phyloP scores from a whole-genome alignment of 2,329 filamentous ascomycete species.

The Pseudogymnoascus sp. region DNA sequence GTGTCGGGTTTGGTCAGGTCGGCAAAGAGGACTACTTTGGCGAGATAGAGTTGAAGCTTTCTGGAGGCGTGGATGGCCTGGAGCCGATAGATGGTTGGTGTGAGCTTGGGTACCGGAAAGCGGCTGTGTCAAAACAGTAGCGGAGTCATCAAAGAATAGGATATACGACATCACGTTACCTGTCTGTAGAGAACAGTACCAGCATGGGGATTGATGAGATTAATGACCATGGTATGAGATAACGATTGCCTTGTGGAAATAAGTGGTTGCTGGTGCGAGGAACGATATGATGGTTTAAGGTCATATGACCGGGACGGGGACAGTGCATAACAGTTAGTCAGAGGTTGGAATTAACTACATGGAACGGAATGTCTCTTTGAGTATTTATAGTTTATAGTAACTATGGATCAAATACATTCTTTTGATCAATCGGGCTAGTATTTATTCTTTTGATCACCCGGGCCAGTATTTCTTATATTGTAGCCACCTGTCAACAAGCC shows the following conservation, averaged over 20 bases:
- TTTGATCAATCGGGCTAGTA: neutral
- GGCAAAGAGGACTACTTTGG: slow-evolving; percentile 54
- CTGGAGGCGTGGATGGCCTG: neutral
- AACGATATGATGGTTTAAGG: neutral
- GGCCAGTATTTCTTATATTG: neutral
- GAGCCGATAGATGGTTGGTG: neutral
- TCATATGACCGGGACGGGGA: neutral
- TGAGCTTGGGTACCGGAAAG: neutral
- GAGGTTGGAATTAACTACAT: neutral
- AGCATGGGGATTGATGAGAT: neutral
- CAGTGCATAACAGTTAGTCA: neutral
- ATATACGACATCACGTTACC: neutral
- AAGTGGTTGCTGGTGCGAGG: neutral
- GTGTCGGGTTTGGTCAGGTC: slow-evolving; percentile 45
- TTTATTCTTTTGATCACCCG: neutral
- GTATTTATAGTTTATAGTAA: neutral
- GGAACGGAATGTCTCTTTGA: neutral
- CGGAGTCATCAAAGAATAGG: neutral
- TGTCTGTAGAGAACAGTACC: neutral
- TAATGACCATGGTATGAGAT: neutral
- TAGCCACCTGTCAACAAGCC: neutral
- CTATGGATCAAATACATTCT: neutral
- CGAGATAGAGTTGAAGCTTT: slow-evolving; percentile 47
- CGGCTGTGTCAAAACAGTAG: neutral
- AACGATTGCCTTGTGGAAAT: neutral